phyloP scores from a whole-genome alignment of 768 basidiomycete species.

The Tremella mesenterica region DNA sequence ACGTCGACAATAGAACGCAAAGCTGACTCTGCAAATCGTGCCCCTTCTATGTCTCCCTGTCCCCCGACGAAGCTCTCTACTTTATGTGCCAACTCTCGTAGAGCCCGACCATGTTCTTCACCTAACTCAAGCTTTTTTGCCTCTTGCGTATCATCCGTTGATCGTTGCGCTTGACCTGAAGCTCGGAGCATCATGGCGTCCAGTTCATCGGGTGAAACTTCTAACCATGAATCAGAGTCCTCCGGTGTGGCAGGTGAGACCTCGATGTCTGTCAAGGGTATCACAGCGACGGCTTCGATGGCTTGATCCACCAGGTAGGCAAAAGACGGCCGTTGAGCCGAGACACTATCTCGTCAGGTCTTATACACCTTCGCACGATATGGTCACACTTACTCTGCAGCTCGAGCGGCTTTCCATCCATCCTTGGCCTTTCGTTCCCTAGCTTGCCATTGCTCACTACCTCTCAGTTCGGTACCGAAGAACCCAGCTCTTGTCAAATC shows the following conservation, averaged over 20 bases:
- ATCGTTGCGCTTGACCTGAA: conserved; percentile 48
- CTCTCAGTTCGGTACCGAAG: conserved; percentile 69
- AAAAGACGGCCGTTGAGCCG: conserved; percentile 64
- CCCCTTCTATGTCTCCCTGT: conserved; percentile 80
- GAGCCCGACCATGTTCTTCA: conserved; percentile 58
- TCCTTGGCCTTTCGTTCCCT: conserved; percentile 64
- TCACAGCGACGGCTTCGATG: conserved; percentile 47
- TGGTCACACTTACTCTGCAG: conserved; percentile 56
- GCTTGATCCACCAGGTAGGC: conserved; percentile 62
- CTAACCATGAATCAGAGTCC: conserved; percentile 78
- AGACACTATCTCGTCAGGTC: conserved; percentile 48
- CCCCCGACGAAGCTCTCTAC: conserved; percentile 87
- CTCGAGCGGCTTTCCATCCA: conserved; percentile 57
- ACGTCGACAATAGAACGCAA: background rate
- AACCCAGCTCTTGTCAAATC: conserved; percentile 60
- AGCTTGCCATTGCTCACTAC: conserved; percentile 64
- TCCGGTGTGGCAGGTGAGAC: conserved; percentile 47
- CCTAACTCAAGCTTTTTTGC: conserved; percentile 52
- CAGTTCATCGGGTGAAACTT: conserved; percentile 63
- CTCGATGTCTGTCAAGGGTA: conserved; percentile 21
- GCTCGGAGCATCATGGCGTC: conserved; percentile 57
- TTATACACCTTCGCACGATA: background rate
- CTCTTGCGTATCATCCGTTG: conserved; percentile 1
- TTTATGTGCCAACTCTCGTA: conserved; percentile 70
- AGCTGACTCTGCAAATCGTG: conserved; percentile 78